phyloP scores from a whole-genome alignment of 768 basidiomycete genomes.

The Leccinum olivaceopallidum region DNA sequence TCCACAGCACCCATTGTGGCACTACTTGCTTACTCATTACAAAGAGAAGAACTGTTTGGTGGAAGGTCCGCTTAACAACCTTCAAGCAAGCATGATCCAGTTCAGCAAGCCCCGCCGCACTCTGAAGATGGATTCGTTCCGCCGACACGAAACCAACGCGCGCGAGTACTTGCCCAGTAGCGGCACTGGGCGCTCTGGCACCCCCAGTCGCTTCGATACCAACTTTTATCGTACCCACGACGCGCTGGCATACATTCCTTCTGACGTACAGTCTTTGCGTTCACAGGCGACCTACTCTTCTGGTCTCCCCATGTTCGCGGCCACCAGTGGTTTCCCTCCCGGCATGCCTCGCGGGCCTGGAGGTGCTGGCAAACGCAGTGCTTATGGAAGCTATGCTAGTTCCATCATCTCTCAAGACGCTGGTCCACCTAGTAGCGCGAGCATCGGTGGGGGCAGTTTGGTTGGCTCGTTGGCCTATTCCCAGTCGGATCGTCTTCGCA shows the following conservation, averaged over 20 bases:
- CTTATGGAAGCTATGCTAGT: conserved; percentile 80
- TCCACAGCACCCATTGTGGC: conserved; percentile 93
- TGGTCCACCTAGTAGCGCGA: conserved; percentile 57
- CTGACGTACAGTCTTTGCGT: conserved; percentile 92
- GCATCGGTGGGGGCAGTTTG: conserved; percentile 54
- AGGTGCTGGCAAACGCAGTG: conserved; percentile 71
- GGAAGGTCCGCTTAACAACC: conserved; percentile 93
- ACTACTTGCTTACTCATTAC: conserved; percentile 97
- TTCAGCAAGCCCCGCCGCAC: conserved; percentile 96
- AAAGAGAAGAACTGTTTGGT: conserved; percentile 94
- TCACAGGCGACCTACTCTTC: conserved; percentile 97
- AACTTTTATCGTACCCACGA: conserved; percentile 97
- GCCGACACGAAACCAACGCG: conserved; percentile 89
- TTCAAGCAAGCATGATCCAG: conserved; percentile 98
- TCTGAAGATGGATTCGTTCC: conserved; percentile 92
- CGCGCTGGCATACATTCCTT: conserved; percentile 89
- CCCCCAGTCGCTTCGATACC: conserved; percentile 93
- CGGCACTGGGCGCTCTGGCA: conserved; percentile 66
- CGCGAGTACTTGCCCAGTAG: conserved; percentile 63
- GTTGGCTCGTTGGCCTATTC: conserved; percentile 73
- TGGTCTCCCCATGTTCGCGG: conserved; percentile 81
- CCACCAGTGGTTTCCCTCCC: conserved; percentile 68
- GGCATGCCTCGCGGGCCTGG: conserved; percentile 58
- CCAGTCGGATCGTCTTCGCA: conserved; percentile 85
- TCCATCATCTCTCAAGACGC: conserved; percentile 94